phyloP scores from a whole-genome alignment of 1,284 basidiomycete species.

The Leccinum solheimii region DNA sequence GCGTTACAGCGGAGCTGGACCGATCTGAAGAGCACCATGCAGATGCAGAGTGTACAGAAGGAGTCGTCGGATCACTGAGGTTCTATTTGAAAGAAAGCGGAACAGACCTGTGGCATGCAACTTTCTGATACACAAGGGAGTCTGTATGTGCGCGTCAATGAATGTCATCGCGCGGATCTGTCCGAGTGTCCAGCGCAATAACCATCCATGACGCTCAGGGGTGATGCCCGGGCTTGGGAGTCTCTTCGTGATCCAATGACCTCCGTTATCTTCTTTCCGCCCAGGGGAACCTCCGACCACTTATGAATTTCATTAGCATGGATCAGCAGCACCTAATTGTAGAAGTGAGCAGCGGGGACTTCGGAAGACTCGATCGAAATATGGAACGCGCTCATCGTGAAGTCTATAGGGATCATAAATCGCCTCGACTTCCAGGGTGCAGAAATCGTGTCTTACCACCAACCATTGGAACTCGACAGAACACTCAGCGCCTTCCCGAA shows the following conservation, averaged over 20 bases:
- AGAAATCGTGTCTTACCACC: conserved; percentile 39
- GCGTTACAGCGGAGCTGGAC: conserved; percentile 38
- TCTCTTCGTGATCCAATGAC: conserved; percentile 12
- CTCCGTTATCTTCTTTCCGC: conserved; percentile 7
- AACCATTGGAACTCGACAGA: conserved; percentile 40
- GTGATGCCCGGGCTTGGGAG: conserved; percentile 21
- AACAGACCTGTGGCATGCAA: conserved; percentile 33
- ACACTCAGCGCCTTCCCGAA: conserved; percentile 42
- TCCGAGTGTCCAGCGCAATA: conserved; percentile 29
- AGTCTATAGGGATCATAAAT: conserved; percentile 24
- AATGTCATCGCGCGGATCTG: conserved; percentile 26
- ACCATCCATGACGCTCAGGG: conserved; percentile 27
- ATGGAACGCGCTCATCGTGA: conserved; percentile 30
- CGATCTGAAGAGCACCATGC: conserved; percentile 40
- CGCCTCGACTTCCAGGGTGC: conserved; percentile 15
- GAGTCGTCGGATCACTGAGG: conserved; percentile 9
- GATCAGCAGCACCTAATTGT: neutral
- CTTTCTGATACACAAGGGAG: conserved; percentile 37
- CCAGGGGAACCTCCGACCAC: conserved; percentile 20
- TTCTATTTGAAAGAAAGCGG: conserved; percentile 20
- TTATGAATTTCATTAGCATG: conserved; percentile 13
- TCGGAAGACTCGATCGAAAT: conserved; percentile 45
- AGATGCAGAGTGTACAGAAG: conserved; percentile 43
- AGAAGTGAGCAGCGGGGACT: neutral
- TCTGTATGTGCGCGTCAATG: conserved; percentile 31